Evolutionary conservation across 352 stramenopile genomes (phyloP).

Genomic region (Halophytophthora polymorphica): DNA sequence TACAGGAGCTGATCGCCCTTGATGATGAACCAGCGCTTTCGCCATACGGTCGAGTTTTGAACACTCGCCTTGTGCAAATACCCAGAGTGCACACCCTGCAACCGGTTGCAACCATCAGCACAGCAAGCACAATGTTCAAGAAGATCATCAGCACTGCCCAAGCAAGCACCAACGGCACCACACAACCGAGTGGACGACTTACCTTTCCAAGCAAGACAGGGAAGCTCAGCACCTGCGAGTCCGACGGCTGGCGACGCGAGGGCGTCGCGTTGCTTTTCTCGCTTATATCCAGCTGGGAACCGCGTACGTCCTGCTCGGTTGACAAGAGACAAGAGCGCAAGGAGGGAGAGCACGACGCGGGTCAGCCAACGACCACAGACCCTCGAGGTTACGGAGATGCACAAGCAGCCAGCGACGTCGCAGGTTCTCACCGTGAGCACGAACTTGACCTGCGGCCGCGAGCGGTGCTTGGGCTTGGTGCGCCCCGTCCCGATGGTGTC

Average conservation of each 20-base stretch:
- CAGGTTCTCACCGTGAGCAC: slow-evolving; percentile 71
- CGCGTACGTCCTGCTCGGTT: slow-evolving; percentile 51
- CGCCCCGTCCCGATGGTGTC: slow-evolving; percentile 46
- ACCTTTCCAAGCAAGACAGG: slow-evolving; percentile 74
- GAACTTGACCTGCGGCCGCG: slow-evolving; percentile 71
- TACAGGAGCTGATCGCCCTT: slow-evolving; percentile 85
- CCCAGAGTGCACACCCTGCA: slow-evolving; percentile 65
- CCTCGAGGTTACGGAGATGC: too few relatives aligned
- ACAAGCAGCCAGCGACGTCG: too few relatives aligned
- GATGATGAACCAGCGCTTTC: slow-evolving; percentile 85
- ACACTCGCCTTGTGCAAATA: slow-evolving; percentile 83
- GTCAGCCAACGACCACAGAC: too few relatives aligned
- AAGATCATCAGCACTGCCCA: neutral
- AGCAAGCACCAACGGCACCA: neutral
- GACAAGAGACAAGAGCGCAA: slow-evolving; percentile 1
- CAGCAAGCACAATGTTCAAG: neutral
- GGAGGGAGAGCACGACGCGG: neutral
- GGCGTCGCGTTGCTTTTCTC: slow-evolving; percentile 36
- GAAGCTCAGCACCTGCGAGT: slow-evolving; percentile 56
- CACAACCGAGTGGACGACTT: slow-evolving; percentile 1
- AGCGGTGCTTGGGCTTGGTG: slow-evolving; percentile 57
- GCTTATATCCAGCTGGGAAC: slow-evolving; percentile 67
- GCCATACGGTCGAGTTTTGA: slow-evolving; percentile 75
- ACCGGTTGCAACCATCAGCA: neutral
- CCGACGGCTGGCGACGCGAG: slow-evolving; percentile 18